Percentiles rank a stretch among this genome's conserved stretches.
Evolutionary conservation across 139 green algal species (phyloP).

Genomic region (Chlorella sp.): DNA sequence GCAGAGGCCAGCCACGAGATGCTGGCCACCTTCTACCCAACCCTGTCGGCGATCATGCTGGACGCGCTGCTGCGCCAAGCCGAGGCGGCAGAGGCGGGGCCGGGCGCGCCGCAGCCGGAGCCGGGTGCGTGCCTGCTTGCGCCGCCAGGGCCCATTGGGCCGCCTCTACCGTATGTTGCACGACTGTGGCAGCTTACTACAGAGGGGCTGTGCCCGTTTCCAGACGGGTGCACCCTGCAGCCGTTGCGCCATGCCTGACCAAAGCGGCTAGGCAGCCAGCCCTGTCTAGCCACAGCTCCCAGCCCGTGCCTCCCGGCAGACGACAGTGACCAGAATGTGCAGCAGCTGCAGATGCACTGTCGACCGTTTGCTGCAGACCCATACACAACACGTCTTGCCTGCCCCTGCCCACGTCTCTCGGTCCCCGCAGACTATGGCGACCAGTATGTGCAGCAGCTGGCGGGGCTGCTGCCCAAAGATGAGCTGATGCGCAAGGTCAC

Average conservation of each 20-base stretch:
- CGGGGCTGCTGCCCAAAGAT: constrained; percentile 54
- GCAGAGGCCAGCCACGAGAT: constrained; percentile 44
- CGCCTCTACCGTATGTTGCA: too few species aligned
- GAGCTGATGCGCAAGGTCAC: constrained; percentile 51
- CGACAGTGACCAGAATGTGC: too few species aligned
- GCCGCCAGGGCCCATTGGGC: too few species aligned
- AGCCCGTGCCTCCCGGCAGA: too few species aligned
- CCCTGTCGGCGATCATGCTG: constrained; percentile 51
- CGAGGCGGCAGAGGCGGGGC: constrained; percentile 2
- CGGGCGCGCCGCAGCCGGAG: neutral
- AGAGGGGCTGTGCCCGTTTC: too few species aligned
- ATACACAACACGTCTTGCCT: too few species aligned
- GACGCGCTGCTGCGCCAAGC: constrained; percentile 46
- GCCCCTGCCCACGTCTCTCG: neutral
- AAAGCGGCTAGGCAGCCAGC: too few species aligned
- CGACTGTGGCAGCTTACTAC: too few species aligned
- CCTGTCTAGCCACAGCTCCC: too few species aligned
- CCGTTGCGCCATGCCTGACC: too few species aligned
- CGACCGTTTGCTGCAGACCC: too few species aligned
- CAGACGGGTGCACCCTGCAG: too few species aligned
- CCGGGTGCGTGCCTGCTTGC: neutral
- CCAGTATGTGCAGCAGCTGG: constrained; percentile 28
- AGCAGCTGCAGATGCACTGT: neutral
- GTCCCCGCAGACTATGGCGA: neutral
- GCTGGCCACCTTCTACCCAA: constrained; percentile 60